These are phyloP conservation scores for Capsella bursapastoris DNA, from an alignment of 345 rosid species.

Conservation along the genomic window DNA sequence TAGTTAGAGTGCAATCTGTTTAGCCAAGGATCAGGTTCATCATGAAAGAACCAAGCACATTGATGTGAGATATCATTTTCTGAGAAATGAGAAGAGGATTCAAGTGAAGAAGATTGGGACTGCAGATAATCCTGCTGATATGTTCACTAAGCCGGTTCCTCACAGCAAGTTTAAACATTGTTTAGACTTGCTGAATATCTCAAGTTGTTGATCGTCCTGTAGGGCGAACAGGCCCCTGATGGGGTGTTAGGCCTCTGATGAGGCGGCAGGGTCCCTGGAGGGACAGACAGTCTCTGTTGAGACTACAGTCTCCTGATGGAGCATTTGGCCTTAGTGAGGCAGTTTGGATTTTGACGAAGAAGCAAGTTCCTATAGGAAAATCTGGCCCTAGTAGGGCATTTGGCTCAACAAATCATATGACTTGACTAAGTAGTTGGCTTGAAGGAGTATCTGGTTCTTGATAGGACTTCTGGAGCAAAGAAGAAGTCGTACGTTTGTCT, in stretches of 20 bases:
- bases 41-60: constrained; percentile 1
- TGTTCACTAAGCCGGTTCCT: constrained; percentile 7
- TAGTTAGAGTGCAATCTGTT: not conserved
- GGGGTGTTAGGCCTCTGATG: too few relatives aligned
- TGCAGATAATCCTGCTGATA: not conserved
- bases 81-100: not conserved
- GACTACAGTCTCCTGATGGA: too few relatives aligned
- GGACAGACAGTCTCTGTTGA: too few relatives aligned
- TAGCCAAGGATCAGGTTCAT: not conserved
- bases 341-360: too few relatives aligned
- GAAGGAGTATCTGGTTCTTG: not conserved
- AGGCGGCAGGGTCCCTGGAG: too few relatives aligned
- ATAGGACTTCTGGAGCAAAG: not conserved
- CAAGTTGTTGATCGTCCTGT: not conserved
- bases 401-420: not conserved
- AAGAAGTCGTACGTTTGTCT: too few relatives aligned
- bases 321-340: too few relatives aligned
- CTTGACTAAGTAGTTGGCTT: too few relatives aligned
- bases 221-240: not conserved
- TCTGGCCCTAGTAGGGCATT: not conserved
- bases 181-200: not conserved
- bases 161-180: not conserved
- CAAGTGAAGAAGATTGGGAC: not conserved
- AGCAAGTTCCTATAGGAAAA: not conserved
- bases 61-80: not conserved